These are phyloP conservation scores for Penicillium malachiteum DNA, from an alignment of 495 filamentous ascomycete genomes.

Conservation along the genomic window DNA sequence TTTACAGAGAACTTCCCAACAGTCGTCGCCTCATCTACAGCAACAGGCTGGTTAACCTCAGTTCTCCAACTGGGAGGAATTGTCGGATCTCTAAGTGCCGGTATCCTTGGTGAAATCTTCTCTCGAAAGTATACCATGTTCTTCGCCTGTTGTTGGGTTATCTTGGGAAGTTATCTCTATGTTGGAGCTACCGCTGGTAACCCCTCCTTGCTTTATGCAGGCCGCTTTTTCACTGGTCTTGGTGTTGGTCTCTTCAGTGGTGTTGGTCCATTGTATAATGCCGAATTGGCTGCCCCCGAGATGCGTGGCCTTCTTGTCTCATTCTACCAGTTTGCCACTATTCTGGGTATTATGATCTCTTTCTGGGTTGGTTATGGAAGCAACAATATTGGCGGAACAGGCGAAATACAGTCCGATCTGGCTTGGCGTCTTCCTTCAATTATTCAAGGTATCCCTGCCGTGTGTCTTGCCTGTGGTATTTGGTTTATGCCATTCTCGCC, in stretches of 20 bases:
- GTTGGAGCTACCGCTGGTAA: constrained; percentile 54
- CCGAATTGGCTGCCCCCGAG: constrained; percentile 73
- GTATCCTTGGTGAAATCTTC: constrained; percentile 56
- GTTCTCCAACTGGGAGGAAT: constrained; percentile 78
- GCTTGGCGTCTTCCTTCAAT: constrained; percentile 52
- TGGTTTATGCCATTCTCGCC: constrained; percentile 47
- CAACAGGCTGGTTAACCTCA: constrained; percentile 45
- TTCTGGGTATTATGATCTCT: constrained; percentile 68
- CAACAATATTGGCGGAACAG: constrained; percentile 42
- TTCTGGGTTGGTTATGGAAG: constrained; percentile 70
- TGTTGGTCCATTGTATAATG: constrained; percentile 67
- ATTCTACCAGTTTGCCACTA: constrained; percentile 80
- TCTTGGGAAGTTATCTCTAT: constrained; percentile 56
- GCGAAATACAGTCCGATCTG: constrained; percentile 34
- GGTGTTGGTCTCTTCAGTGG: constrained; percentile 60
- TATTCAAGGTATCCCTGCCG: constrained; percentile 47
- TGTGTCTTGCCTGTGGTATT: constrained; percentile 42
- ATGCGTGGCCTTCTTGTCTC: constrained; percentile 74
- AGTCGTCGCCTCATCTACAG: constrained; percentile 37
- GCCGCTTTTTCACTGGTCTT: constrained; percentile 67
- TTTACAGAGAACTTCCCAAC: constrained; percentile 45
- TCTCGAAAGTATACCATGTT: constrained; percentile 71
- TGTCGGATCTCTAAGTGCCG: constrained; percentile 63
- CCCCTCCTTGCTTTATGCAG: constrained; percentile 59
- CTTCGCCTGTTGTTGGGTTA: constrained; percentile 67